Evolutionary conservation across 202 grass and related monocot species (phyloP).

Genomic region (Dendrocalamus latiflorus): DNA sequence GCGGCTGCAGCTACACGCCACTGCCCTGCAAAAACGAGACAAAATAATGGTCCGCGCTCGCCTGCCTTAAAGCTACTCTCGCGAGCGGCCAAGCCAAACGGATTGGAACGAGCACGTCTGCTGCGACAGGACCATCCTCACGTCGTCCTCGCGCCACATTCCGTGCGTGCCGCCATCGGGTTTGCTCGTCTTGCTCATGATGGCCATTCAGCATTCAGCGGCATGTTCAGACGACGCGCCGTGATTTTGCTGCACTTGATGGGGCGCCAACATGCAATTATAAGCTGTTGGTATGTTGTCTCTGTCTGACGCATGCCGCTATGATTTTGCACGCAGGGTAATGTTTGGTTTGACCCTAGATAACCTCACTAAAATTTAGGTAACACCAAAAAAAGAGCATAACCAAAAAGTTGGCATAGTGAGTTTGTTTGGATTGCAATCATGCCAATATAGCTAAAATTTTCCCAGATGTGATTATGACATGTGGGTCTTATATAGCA

Average conservation of each 20-base stretch:
- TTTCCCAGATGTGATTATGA: no score
- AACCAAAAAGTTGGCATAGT: no score
- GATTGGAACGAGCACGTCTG: neutral
- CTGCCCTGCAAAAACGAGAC: neutral
- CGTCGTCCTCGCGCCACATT: neutral
- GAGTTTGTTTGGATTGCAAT: no score
- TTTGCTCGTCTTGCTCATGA: neutral
- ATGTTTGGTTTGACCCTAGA: no score
- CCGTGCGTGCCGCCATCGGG: no score
- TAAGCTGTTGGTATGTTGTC: neutral
- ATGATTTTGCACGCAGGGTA: neutral
- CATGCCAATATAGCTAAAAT: no score
- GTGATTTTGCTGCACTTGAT: neutral
- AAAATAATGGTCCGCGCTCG: conserved; percentile 12
- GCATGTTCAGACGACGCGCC: neutral
- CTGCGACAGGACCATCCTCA: neutral
- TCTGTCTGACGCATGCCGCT: neutral
- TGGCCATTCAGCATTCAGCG: neutral
- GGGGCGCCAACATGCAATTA: neutral
- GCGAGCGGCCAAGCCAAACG: neutral
- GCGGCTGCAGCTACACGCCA: neutral
- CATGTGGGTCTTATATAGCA: no score
- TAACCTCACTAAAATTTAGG: no score
- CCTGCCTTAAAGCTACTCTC: no score
- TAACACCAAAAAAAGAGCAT: no score